Evolutionary conservation across 2,329 filamentous ascomycete species (phyloP), one percentile per base, ranked within the genome.

Genomic region (Ophidiomyces ophidiicola): DNA sequence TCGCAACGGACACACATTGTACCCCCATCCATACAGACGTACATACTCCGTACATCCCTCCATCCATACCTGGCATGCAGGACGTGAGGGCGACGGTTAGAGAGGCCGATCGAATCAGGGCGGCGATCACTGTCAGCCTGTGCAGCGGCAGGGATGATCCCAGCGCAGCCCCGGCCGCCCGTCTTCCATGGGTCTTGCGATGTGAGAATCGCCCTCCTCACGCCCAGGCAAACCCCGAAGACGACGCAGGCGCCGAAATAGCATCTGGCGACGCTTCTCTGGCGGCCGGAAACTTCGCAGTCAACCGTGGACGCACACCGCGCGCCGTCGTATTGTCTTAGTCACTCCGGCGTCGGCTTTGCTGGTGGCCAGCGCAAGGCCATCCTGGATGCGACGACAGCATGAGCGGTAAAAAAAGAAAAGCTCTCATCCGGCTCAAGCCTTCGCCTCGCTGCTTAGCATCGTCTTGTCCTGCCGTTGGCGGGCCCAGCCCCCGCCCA

Each of bases 121-220:
- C n/a, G 36, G 10, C 36, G 36, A 38, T 38, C 35, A 21, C 18
- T 32, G 36, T 38, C 26, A 38, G 36, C 15, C 24, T 21, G 36
- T 28, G 35, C 35, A 30, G 7, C 11, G 17, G 25, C 35, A 37
- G n/a, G 35, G 36, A 32, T 38, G 26, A 38, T 38, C 36, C 36
- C 14, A 24, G 36, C 28, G 18, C 18, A 14, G n/a, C n/a, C n/a
- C 18, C 18, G 8, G 18, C 11, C 18, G 12, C 18, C 21, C 18
- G 18, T 32, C n/a, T 20, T 23, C 36, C 36, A 38, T 31, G 36
- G 36, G 24, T 15, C 28, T 15, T 19, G 36, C 36, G 36, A 38
- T 38, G 26, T 38, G 36, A 38, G 36, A 23, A 21, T 34, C 7
- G 4, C 5, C 12, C 14, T 28, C 25, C 25, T 28, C 23, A 28